phyloP scores from a whole-genome alignment of 2,329 filamentous ascomycete species.

The Spiromastix sp. region DNA sequence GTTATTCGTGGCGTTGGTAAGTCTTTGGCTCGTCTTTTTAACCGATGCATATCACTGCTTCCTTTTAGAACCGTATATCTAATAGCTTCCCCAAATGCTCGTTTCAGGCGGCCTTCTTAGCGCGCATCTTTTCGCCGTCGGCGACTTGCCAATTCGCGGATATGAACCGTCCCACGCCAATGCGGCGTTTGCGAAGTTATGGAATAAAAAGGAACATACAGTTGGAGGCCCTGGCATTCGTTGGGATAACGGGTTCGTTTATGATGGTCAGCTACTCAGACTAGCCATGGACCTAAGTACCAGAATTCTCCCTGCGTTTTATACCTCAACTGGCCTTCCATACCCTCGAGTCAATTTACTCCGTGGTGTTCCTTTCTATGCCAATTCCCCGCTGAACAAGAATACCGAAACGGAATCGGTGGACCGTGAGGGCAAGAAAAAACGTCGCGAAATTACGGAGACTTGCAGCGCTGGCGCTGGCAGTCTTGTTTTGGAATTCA shows the following conservation, averaged over 20 bases:
- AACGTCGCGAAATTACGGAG: slow-evolving; percentile 68
- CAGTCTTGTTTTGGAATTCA: slow-evolving; percentile 87
- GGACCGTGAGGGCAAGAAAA: slow-evolving; percentile 14
- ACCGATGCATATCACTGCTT: background rate
- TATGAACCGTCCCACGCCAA: slow-evolving; percentile 49
- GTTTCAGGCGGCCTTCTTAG: slow-evolving; percentile 82
- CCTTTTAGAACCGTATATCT: slow-evolving; percentile 29
- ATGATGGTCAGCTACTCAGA: slow-evolving; percentile 83
- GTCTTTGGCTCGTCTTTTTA: slow-evolving; percentile 7
- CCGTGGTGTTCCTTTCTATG: slow-evolving; percentile 83
- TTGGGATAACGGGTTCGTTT: slow-evolving; percentile 70
- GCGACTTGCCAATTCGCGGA: slow-evolving; percentile 74
- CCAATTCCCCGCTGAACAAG: slow-evolving; percentile 68
- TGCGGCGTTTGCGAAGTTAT: slow-evolving; percentile 28
- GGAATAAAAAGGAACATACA: slow-evolving; percentile 23
- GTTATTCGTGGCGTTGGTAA: slow-evolving; percentile 67
- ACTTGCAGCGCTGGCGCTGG: slow-evolving; percentile 96
- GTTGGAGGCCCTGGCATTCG: slow-evolving; percentile 38
- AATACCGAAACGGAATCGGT: slow-evolving; percentile 7
- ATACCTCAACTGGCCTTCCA: slow-evolving; percentile 79
- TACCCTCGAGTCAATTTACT: slow-evolving; percentile 91
- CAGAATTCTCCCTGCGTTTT: slow-evolving; percentile 82
- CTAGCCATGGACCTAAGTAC: slow-evolving; percentile 77
- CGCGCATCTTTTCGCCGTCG: slow-evolving; percentile 85
- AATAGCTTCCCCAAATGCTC: no score